Conservation (phyloP, 164 flowering plant genomes). For the Magnolia officinalis region DNA sequence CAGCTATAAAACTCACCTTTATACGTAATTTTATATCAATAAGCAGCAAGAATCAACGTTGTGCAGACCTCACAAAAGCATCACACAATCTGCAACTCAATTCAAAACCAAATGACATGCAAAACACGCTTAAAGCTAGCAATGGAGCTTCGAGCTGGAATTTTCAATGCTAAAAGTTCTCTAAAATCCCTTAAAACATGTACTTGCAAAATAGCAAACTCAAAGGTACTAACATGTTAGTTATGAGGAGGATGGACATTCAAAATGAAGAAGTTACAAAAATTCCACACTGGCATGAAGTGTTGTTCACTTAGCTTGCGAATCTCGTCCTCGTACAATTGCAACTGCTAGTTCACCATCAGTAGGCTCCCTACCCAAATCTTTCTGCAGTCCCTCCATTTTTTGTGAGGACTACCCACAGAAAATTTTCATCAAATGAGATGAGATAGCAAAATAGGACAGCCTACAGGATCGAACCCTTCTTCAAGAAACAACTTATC, state of each 20-base stretch:
- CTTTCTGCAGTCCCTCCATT: constrained; percentile 37
- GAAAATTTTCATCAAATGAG: too few relatives aligned
- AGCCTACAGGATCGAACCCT: too few relatives aligned
- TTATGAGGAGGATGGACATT: constrained; percentile 47
- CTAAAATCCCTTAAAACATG: not conserved
- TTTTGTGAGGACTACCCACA: too few relatives aligned
- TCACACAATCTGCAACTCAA: not conserved
- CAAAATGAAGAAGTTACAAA: constrained; percentile 88
- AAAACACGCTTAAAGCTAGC: not conserved
- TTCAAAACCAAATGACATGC: not conserved
- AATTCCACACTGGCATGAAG: constrained; percentile 91
- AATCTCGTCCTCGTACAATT: constrained; percentile 94
- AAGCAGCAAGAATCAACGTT: too few relatives aligned
- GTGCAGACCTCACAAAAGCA: not conserved
- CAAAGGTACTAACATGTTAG: not conserved
- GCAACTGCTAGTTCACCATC: constrained; percentile 70
- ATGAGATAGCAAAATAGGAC: too few relatives aligned
- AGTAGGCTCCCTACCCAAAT: constrained; percentile 59
- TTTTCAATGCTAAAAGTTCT: not conserved
- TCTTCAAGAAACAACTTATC: too few relatives aligned
- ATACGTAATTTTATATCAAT: too few relatives aligned
- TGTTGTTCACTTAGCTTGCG: constrained; percentile 96
- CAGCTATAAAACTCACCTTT: too few relatives aligned
- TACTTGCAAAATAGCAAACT: not conserved
- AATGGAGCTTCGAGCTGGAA: not conserved